Evolutionary conservation across 2,329 filamentous ascomycete species (phyloP).

Genomic region (Calonectria multiphialidica): DNA sequence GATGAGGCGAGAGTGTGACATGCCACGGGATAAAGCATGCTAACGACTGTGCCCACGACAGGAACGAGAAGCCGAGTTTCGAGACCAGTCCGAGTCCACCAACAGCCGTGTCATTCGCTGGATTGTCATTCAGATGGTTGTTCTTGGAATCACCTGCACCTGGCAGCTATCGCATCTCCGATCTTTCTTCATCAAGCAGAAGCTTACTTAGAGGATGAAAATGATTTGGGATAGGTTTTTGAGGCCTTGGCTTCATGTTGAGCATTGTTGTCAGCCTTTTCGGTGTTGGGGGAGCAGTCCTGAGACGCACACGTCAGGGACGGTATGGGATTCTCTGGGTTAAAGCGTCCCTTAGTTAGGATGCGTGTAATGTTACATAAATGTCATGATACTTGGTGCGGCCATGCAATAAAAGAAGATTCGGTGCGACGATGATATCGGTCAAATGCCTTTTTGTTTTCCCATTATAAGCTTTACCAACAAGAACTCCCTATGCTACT

Average conservation of each 20-base stretch:
- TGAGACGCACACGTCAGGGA: constrained; percentile 26
- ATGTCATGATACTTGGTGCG: constrained; percentile 35
- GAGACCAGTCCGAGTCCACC: constrained; percentile 95
- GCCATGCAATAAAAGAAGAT: constrained; percentile 25
- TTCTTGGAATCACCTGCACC: constrained; percentile 89
- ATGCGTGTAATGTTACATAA: constrained; percentile 40
- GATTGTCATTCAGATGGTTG: constrained; percentile 89
- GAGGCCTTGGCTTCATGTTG: constrained; percentile 14
- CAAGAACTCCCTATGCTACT: constrained; percentile 48
- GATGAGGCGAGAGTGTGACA: not conserved
- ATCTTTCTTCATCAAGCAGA: constrained; percentile 99
- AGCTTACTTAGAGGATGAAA: constrained; percentile 79
- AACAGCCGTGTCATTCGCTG: constrained; percentile 93
- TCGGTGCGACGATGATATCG: constrained; percentile 31
- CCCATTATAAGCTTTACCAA: constrained; percentile 51
- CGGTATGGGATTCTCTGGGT: constrained; percentile 25
- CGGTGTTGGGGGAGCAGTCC: constrained; percentile 26
- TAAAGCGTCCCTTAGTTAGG: constrained; percentile 11
- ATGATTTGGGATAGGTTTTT: constrained; percentile 5
- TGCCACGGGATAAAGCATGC: not conserved
- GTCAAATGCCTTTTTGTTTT: constrained; percentile 44
- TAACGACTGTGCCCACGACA: constrained; percentile 51
- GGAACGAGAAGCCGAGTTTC: constrained; percentile 98
- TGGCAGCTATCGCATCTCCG: constrained; percentile 98
- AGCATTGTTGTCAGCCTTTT: constrained; percentile 13